A percentile compares a stretch with the other conserved stretches of the same genome.
Evolutionary conservation across 768 basidiomycete species (phyloP).

Genomic region (Chalciporus pseudorubinellus): DNA sequence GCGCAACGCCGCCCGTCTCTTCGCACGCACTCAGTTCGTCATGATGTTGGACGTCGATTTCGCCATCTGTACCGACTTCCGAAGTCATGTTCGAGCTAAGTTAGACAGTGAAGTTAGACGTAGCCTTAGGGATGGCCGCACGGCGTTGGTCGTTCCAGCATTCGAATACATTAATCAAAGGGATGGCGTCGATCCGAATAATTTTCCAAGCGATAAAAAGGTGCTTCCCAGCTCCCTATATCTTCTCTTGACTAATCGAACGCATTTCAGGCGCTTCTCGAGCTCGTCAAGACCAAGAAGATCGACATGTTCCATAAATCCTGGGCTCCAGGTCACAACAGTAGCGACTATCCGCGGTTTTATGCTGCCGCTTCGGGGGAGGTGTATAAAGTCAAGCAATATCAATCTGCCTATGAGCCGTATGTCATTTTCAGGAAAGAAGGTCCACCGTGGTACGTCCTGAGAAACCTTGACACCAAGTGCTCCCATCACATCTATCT

Average conservation of each 20-base stretch:
- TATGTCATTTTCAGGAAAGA: constrained; percentile 82
- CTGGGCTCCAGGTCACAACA: constrained; percentile 79
- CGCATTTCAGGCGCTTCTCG: constrained; percentile 47
- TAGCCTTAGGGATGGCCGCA: constrained; percentile 54
- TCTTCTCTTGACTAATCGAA: neutral
- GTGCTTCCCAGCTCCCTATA: constrained; percentile 31
- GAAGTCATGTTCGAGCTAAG: constrained; percentile 49
- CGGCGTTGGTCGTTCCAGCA: constrained; percentile 80
- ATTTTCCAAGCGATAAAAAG: constrained; percentile 69
- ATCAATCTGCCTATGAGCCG: constrained; percentile 86
- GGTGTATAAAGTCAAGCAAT: constrained; percentile 72
- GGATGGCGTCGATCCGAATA: constrained; percentile 56
- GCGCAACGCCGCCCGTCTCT: constrained; percentile 82
- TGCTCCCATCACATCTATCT: neutral
- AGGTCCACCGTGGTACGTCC: constrained; percentile 67
- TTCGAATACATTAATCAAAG: constrained; percentile 73
- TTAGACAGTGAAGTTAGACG: constrained; percentile 29
- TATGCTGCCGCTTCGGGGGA: constrained; percentile 59
- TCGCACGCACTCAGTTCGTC: constrained; percentile 78
- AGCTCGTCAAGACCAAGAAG: constrained; percentile 52
- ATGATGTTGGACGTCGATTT: constrained; percentile 95
- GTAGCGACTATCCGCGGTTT: constrained; percentile 73
- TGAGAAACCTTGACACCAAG: neutral
- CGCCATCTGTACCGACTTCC: constrained; percentile 78
- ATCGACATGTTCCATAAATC: constrained; percentile 76